Conservation (phyloP, 1,284 basidiomycete species). For the Leccinum variabile region DNA sequence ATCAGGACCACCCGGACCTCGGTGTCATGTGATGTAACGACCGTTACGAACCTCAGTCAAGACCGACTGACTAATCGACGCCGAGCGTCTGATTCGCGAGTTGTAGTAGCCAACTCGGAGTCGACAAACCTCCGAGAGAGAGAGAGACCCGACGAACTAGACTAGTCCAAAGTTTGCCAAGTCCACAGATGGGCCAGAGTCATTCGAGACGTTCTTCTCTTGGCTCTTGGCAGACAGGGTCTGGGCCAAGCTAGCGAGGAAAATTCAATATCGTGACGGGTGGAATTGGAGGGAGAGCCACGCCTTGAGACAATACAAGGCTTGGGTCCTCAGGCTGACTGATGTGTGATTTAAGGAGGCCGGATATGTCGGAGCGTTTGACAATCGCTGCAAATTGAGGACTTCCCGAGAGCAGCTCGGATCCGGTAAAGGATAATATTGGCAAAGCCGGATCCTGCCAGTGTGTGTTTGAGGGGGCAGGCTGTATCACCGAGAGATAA, state of each 20-base stretch:
- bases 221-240: neutral
- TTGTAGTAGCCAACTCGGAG: neutral
- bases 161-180: neutral
- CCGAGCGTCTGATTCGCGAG: neutral
- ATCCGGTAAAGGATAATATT: neutral
- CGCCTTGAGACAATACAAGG: neutral
- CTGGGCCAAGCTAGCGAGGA: neutral
- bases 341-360: neutral
- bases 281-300: neutral
- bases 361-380: neutral
- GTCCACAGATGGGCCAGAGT: neutral
- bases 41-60: neutral
- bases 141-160: neutral
- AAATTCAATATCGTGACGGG: neutral
- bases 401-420: neutral
- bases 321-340: neutral
- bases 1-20: neutral
- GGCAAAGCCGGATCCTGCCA: neutral
- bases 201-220: neutral
- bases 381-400: neutral
- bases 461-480: neutral
- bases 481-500: neutral
- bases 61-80: neutral
- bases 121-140: neutral
- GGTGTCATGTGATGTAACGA: neutral